These are phyloP conservation scores for Citrus sp. DNA, from an alignment of 345 rosid genomes.

Conservation along the genomic window DNA sequence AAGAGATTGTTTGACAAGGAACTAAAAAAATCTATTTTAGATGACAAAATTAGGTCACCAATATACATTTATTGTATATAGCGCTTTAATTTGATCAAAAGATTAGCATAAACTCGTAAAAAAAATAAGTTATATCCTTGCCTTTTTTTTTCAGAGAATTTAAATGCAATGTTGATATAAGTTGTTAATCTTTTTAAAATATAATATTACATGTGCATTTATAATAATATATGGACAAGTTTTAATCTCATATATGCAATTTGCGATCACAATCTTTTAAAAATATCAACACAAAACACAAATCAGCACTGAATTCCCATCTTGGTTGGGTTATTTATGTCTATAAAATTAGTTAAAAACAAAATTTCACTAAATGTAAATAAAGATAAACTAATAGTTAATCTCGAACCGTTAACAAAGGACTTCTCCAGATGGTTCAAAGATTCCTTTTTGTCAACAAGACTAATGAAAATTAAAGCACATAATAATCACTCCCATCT, in stretches of 20 bases:
- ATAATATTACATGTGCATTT: no score
- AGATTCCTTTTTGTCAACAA: slow-evolving; percentile 8
- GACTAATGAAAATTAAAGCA: neutral
- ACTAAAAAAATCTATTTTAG: slow-evolving; percentile 4
- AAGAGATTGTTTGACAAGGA: slow-evolving; percentile 22
- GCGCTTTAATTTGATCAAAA: slow-evolving; percentile 5
- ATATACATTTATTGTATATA: neutral
- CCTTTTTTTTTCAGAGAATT: neutral
- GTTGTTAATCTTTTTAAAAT: no score
- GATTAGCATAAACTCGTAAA: neutral
- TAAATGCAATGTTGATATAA: no score
- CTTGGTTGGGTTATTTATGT: no score
- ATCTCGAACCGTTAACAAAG: neutral
- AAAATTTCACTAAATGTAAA: neutral
- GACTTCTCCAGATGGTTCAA: neutral
- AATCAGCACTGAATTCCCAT: no score
- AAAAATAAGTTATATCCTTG: neutral
- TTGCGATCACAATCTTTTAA: no score
- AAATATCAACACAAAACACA: no score
- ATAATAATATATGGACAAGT: no score
- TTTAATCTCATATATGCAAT: no score
- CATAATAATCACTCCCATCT: neutral
- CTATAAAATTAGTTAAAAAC: neutral
- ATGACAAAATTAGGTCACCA: slow-evolving; percentile 26
- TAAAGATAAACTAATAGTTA: neutral